Evolutionary conservation across 2,329 filamentous ascomycete genomes (phyloP).

Genomic region (Pestalotiopsis sp.): DNA sequence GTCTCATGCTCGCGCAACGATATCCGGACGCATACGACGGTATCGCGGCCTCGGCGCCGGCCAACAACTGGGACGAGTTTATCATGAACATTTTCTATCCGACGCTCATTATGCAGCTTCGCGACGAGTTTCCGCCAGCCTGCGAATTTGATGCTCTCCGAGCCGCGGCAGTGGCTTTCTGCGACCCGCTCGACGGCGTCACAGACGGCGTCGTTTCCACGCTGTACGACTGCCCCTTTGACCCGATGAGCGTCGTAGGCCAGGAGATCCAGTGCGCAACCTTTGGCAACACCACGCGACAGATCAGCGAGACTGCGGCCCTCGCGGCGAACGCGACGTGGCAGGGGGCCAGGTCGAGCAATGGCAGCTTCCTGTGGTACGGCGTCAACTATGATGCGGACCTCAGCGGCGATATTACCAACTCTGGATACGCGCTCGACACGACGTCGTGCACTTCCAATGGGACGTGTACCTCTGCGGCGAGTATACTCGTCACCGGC

Average conservation of each 20-base stretch:
- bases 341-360: background rate
- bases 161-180: background rate
- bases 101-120: background rate
- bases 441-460: background rate
- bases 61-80: slow-evolving; percentile 30
- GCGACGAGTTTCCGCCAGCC: background rate
- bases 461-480: background rate
- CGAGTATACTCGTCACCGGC: background rate
- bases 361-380: slow-evolving; percentile 1
- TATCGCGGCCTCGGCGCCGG: slow-evolving; percentile 50
- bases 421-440: background rate
- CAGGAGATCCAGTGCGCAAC: background rate
- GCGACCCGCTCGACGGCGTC: slow-evolving; percentile 6
- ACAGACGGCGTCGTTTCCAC: background rate
- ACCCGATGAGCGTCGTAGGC: background rate
- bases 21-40: slow-evolving; percentile 59
- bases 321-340: background rate
- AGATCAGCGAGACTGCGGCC: background rate
- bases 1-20: slow-evolving; percentile 52
- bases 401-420: background rate
- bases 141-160: background rate
- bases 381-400: background rate
- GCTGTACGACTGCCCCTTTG: background rate
- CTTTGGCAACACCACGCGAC: background rate
- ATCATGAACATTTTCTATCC: slow-evolving; percentile 2